A percentile compares a stretch with the other conserved stretches of the same genome.
phyloP scores from a whole-genome alignment of 768 basidiomycete species.

The Saitozyma podzolica region DNA sequence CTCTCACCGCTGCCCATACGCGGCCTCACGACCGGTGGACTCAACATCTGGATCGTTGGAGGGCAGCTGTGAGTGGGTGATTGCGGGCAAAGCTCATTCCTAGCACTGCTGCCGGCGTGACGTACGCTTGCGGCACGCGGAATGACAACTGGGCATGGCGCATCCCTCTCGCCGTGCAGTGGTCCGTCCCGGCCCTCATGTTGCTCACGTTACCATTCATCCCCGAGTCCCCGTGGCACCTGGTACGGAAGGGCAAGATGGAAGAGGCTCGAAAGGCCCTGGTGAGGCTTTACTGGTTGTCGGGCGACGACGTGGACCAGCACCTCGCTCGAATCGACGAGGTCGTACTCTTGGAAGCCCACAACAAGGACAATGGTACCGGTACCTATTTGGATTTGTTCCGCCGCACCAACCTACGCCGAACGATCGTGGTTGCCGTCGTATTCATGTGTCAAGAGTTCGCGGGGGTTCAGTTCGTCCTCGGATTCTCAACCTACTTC shows the following conservation, averaged over 20 bases:
- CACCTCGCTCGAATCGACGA: constrained; percentile 12
- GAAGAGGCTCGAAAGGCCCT: constrained; percentile 9
- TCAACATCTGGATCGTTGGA: too few species aligned
- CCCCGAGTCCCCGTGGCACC: constrained; percentile 21
- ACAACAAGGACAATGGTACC: not conserved
- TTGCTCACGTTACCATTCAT: constrained; percentile 13
- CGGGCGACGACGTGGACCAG: constrained; percentile 11
- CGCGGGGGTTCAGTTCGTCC: constrained; percentile 8
- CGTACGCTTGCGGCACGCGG: not conserved
- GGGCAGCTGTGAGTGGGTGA: too few species aligned
- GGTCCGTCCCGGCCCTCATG: constrained; percentile 16
- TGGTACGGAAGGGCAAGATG: constrained; percentile 7
- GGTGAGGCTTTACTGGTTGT: not conserved
- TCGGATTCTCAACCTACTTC: constrained; percentile 24
- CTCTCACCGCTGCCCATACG: too few species aligned
- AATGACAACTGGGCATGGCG: not conserved
- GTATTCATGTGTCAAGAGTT: constrained; percentile 3
- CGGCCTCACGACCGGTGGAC: too few species aligned
- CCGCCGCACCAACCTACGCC: constrained; percentile 10
- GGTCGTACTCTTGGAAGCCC: constrained; percentile 11
- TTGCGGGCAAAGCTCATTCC: too few species aligned
- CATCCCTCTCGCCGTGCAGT: constrained; percentile 11
- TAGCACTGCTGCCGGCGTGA: too few species aligned
- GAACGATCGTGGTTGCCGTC: constrained; percentile 12
- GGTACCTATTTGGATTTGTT: constrained; percentile 11